Evolutionary conservation across 352 stramenopile species (phyloP).

Genomic region (Globisporangium acanthophoron): DNA sequence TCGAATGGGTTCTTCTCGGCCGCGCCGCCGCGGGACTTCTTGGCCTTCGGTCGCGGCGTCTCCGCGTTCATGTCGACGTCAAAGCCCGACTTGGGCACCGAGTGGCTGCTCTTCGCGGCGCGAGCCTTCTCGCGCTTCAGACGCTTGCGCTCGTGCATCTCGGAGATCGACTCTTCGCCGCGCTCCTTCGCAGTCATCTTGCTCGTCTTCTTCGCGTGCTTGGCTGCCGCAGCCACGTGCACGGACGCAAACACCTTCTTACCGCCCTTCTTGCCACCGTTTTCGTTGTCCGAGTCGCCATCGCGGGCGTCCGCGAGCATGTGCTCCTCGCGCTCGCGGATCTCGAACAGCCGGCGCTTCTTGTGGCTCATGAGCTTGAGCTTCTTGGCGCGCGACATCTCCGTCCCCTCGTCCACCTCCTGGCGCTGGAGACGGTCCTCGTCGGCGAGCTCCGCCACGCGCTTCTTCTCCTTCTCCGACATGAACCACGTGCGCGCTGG

Average conservation of each 20-base stretch:
- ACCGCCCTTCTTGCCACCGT: constrained; percentile 23
- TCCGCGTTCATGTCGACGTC: constrained; percentile 65
- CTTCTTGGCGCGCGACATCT: constrained; percentile 61
- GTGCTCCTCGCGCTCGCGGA: constrained; percentile 79
- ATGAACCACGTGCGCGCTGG: constrained; percentile 92
- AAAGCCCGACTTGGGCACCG: constrained; percentile 38
- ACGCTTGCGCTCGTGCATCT: constrained; percentile 74
- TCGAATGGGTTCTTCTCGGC: constrained; percentile 62
- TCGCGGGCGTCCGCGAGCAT: constrained; percentile 57
- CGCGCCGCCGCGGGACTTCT: constrained; percentile 32
- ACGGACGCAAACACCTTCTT: constrained; percentile 78
- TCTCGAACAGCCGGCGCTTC: constrained; percentile 78
- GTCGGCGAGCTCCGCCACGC: constrained; percentile 61
- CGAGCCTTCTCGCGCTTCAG: constrained; percentile 73
- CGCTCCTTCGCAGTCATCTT: constrained; percentile 44
- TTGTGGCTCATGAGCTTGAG: constrained; percentile 87
- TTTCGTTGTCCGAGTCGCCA: constrained; percentile 34
- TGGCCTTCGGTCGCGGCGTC: constrained; percentile 17
- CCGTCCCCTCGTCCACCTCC: constrained; percentile 23
- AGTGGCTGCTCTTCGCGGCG: constrained; percentile 48
- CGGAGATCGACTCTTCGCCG: constrained; percentile 74
- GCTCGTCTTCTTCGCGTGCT: constrained; percentile 77
- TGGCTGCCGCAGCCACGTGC: constrained; percentile 70
- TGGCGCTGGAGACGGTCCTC: constrained; percentile 44
- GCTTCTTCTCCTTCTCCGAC: constrained; percentile 88